Conservation (phyloP, 805 yeast genomes). For the Candida ortonii region DNA sequence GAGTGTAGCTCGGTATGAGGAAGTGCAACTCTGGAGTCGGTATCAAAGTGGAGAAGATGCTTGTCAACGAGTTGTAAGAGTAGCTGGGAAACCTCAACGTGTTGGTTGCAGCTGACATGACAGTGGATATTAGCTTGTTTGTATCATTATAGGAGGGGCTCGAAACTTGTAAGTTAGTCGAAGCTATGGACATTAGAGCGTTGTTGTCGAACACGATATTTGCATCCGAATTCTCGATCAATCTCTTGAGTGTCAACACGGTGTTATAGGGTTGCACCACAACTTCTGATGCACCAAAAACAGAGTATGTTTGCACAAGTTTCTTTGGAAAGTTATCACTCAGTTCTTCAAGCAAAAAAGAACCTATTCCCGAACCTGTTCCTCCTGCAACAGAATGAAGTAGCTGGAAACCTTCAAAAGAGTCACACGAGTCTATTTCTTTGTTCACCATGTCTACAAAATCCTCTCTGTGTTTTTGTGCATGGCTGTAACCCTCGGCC, state of each 20-base stretch:
- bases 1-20: conserved; percentile 67
- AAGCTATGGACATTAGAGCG: conserved; percentile 72
- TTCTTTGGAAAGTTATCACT: conserved; percentile 83
- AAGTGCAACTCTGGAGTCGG: conserved; percentile 87
- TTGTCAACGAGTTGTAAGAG: conserved; percentile 81
- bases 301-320: conserved; percentile 77
- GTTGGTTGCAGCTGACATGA: conserved; percentile 80
- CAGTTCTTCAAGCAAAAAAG: conserved; percentile 70
- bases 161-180: conserved; percentile 51
- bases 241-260: conserved; percentile 72
- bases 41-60: conserved; percentile 74
- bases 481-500: conserved; percentile 86
- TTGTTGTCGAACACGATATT: conserved; percentile 90
- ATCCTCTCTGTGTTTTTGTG: conserved; percentile 64
- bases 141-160: conserved; percentile 73
- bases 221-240: conserved; percentile 82
- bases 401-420: conserved; percentile 84
- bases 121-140: conserved; percentile 81
- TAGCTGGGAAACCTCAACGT: conserved; percentile 89
- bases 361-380: conserved; percentile 95
- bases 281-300: conserved; percentile 90
- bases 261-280: conserved; percentile 97
- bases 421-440: conserved; percentile 87
- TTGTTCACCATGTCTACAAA: conserved; percentile 80
- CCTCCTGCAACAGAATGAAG: conserved; percentile 98